These are phyloP conservation scores for Thermothielavioides terrestris DNA, from an alignment of 495 filamentous ascomycete species.

Conservation along the genomic window DNA sequence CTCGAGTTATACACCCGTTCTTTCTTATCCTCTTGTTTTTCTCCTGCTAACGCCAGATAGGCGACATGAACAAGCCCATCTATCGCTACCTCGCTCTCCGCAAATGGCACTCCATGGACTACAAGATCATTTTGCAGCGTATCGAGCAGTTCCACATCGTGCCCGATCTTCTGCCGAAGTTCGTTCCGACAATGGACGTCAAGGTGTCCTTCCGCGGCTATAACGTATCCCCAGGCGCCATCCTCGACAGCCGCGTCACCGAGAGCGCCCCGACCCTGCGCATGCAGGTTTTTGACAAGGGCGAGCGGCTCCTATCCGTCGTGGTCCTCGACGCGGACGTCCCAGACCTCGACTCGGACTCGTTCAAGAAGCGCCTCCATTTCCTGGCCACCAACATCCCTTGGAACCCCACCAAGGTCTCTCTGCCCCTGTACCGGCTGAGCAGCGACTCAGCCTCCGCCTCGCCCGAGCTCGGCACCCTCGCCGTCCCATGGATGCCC, in stretches of 20 bases:
- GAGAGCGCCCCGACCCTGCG: slow-evolving; percentile 62
- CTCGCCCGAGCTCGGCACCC: slow-evolving; percentile 33
- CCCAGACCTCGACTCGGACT: slow-evolving; percentile 66
- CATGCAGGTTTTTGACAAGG: slow-evolving; percentile 75
- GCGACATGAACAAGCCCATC: slow-evolving; percentile 92
- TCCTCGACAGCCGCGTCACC: slow-evolving; percentile 62
- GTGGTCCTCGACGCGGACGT: slow-evolving; percentile 88
- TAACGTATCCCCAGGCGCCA: slow-evolving; percentile 63
- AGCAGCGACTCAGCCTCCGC: slow-evolving; percentile 7
- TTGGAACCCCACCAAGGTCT: slow-evolving; percentile 40
- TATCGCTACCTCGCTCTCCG: slow-evolving; percentile 83
- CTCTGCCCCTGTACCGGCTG: slow-evolving; percentile 39
- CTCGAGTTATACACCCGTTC: not conserved
- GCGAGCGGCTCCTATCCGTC: slow-evolving; percentile 71
- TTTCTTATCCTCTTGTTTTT: too few relatives aligned
- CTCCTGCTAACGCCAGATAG: slow-evolving; percentile 36
- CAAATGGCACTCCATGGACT: slow-evolving; percentile 67
- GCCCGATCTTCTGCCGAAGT: slow-evolving; percentile 82
- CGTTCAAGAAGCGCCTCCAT: slow-evolving; percentile 72
- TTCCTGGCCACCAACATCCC: slow-evolving; percentile 64
- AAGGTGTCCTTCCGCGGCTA: slow-evolving; percentile 64
- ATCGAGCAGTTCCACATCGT: slow-evolving; percentile 81
- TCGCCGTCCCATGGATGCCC: slow-evolving; percentile 73
- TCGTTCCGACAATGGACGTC: slow-evolving; percentile 72
- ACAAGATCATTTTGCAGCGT: slow-evolving; percentile 75